Conservation (phyloP, 2,329 filamentous ascomycete species). For the Verticillium dahliae region DNA sequence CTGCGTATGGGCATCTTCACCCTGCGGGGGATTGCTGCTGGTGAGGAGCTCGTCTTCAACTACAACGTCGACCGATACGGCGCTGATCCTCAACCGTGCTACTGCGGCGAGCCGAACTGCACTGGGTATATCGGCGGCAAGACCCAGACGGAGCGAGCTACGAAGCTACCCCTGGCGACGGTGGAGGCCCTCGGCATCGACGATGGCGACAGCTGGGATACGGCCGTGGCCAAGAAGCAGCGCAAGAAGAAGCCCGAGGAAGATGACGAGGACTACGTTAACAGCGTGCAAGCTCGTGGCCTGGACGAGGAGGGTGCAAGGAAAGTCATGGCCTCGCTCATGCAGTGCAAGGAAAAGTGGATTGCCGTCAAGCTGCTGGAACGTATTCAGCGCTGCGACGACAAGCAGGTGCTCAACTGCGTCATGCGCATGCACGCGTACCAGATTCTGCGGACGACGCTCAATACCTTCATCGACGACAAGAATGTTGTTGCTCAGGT, state of each 20-base stretch:
- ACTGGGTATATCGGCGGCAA: constrained; percentile 95
- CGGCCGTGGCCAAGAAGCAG: constrained; percentile 78
- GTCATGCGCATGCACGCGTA: constrained; percentile 98
- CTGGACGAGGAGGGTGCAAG: constrained; percentile 79
- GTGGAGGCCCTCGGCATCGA: constrained; percentile 96
- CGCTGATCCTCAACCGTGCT: constrained; percentile 92
- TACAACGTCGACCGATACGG: constrained; percentile 99
- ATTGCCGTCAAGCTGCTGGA: constrained; percentile 91
- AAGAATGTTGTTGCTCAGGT: constrained; percentile 85
- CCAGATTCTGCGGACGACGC: constrained; percentile 81
- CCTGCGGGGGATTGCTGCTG: constrained; percentile 72
- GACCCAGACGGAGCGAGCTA: constrained; percentile 92
- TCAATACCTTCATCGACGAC: constrained; percentile 83
- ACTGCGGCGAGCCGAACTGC: constrained; percentile 91
- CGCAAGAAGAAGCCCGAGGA: constrained; percentile 88
- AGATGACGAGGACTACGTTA: constrained; percentile 93
- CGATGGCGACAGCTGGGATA: constrained; percentile 87
- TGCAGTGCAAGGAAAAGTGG: constrained; percentile 99
- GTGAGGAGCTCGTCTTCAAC: constrained; percentile 96
- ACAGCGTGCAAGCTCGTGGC: constrained; percentile 72
- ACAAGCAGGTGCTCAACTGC: constrained; percentile 78
- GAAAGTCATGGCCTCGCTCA: constrained; percentile 92
- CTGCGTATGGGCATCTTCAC: constrained; percentile 99
- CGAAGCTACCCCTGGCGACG: constrained; percentile 80
- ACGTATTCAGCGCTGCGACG: constrained; percentile 80